Evolutionary conservation across 257 asterid species (phyloP), one percentile per base, ranked within the genome.

Genomic region (Apocynum venetum): DNA sequence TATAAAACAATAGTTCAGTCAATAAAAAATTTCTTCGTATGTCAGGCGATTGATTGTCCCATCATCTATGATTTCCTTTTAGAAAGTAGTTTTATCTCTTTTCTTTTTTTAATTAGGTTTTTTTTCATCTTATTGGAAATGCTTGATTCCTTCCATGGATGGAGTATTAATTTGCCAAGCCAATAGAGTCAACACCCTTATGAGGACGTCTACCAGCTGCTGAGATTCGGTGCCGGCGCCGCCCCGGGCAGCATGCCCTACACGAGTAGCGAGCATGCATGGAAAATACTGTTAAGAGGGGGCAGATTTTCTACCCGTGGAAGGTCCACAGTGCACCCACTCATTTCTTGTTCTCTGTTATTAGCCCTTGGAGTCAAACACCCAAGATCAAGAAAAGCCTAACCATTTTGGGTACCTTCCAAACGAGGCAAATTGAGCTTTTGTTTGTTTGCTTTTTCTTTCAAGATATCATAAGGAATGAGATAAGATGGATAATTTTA

Each of bases 221-320:
- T 53, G 60, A 76, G 51, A 76, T 19, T 17, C 46, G 79, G 64
- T 63, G 73, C 79, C 72, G 79, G 65, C 73, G 40, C 73, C 73
- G 73, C 14, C 38, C 79, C 41, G 57, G 78, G 57, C 55, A 57
- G 4, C 20, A n/a, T 72, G 53, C 20, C 53, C 67, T 55, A 55
- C 64, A 38, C 11, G 52, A 15, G 19, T 3, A 52, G 38, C 48
- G 8, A 53, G 51, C 51, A 66, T 15, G 49, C 71, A 65, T 38
- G 71, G 14, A 65, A 65, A 65, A 7, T 38, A 40, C 4, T 65
- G 31, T 65, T 65, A 65, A 7, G 1, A 1, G 14, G 53, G 68
- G 55, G 76, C 77, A 56, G 35, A 41, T 40, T 55, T 56, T 73
- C 77, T 36, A 73, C 41, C 64, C 68, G 35, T 10, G 55, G 53